Evolutionary conservation across 768 basidiomycete genomes (phyloP).

Genomic region (Russula sp.): DNA sequence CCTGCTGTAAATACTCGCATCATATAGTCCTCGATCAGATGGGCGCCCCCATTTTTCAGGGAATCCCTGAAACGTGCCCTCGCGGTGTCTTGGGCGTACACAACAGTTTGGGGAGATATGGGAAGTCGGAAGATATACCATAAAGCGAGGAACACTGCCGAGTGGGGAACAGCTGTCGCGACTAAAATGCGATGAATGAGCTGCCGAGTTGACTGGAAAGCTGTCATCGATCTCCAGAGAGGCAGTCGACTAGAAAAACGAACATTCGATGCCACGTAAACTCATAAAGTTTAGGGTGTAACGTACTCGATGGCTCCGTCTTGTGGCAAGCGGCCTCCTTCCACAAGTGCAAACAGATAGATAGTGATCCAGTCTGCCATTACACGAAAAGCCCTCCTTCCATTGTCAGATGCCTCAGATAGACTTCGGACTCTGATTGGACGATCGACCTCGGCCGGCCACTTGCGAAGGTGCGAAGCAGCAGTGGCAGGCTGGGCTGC

Average conservation of each 20-base stretch:
- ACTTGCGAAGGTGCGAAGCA: conserved; percentile 7
- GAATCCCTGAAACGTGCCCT: conserved; percentile 30
- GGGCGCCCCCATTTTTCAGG: conserved; percentile 29
- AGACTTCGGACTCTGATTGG: conserved; percentile 19
- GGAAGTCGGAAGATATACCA: conserved; percentile 33
- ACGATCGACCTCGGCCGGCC: conserved; percentile 14
- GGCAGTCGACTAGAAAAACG: conserved; percentile 13
- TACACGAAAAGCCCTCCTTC: conserved; percentile 15
- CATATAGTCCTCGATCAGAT: conserved; percentile 33
- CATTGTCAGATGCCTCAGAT: conserved; percentile 17
- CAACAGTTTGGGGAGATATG: conserved; percentile 19
- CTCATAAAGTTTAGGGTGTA: background rate
- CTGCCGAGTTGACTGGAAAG: conserved; percentile 21
- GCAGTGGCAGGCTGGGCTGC: conserved; percentile 2
- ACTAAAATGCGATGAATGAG: conserved; percentile 19
- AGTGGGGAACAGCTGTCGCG: conserved; percentile 20
- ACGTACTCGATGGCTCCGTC: conserved; percentile 21
- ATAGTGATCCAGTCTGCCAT: conserved; percentile 22
- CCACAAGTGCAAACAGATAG: conserved; percentile 20
- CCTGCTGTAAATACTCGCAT: conserved; percentile 32
- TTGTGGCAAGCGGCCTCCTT: conserved; percentile 19
- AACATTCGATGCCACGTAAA: conserved; percentile 1
- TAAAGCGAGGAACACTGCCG: conserved; percentile 22
- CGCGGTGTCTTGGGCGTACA: conserved; percentile 14
- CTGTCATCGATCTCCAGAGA: conserved; percentile 19